Base-by-base conservation (phyloP, 345 rosid species). In the Pelargonium nanum region DNA sequence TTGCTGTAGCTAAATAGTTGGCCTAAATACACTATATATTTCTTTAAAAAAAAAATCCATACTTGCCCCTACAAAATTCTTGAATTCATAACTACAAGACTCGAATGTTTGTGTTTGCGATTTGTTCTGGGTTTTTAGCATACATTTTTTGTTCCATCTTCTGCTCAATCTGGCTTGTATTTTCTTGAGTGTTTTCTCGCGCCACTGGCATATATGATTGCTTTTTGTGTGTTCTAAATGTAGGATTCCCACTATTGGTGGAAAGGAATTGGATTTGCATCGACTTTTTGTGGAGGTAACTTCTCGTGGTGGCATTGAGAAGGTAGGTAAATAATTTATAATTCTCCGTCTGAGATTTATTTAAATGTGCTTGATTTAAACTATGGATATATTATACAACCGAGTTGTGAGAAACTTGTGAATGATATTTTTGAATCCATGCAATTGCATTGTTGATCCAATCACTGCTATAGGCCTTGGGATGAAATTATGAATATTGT, bases 181-280 rank as follows among this genome's bases (percentile, higher is more conserved):
- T 58, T 53, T 22, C 23, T 64, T 26, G 30, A 26, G 21, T 17
- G n/a, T 55, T 21, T 57, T 61, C 10, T n/a, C 28, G 24, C 9
- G n/a, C 22, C n/a, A 19, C 50, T 63, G 52, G n/a, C n/a, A 50
- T 23, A 19, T 34, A 26, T 58, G 52, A 7, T 26, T 19, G 24
- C 48, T 19, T 21, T 55, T 21, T 48, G 56, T 34, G 4, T 20
- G 57, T 64, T 59, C 30, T 24, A 32, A 58, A 59, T 68, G 61
- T 59, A 94, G 99, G 97, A 85, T 86, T 12, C 99, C 99, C 0
- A 85, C 86, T 19, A 88, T 94, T 58, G 99, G 96, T 26, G 97
- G 99, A 28, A 85, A 72, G 72, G 95, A 88, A 54, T 78, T 94
- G 58, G 92, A 94, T 66, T 77, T 94, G 85, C 96, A 94, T 72